phyloP scores from a whole-genome alignment of 768 basidiomycete genomes.

The Amylocystis lapponica region DNA sequence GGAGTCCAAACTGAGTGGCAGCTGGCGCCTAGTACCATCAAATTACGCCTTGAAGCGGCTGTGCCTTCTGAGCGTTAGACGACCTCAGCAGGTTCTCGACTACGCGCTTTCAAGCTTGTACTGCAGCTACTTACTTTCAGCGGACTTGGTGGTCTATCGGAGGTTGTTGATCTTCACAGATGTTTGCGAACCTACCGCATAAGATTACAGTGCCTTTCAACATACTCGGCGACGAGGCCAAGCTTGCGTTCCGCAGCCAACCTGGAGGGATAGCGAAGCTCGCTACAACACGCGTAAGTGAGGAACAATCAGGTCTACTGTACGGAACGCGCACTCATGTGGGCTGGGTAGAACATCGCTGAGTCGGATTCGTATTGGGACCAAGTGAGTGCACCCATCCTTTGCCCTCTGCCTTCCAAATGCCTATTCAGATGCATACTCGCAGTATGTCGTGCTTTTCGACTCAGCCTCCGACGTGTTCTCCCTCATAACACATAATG shows the following conservation, averaged over 20 bases:
- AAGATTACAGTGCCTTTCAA: constrained; percentile 71
- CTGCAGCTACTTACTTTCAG: too few relatives aligned
- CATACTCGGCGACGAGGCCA: constrained; percentile 81
- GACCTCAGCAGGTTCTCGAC: too few relatives aligned
- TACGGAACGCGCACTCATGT: background rate
- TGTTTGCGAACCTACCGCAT: constrained; percentile 72
- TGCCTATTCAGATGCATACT: background rate
- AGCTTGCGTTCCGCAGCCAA: constrained; percentile 83
- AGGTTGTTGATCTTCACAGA: too few relatives aligned
- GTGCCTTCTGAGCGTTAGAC: too few relatives aligned
- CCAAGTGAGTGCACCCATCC: constrained; percentile 67
- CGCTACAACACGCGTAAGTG: constrained; percentile 62
- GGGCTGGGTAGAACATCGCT: constrained; percentile 73
- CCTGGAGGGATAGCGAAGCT: constrained; percentile 76
- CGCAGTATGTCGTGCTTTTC: constrained; percentile 76
- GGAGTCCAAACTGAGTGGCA: too few relatives aligned
- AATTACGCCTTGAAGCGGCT: too few relatives aligned
- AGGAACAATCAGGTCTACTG: background rate
- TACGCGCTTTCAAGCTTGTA: too few relatives aligned
- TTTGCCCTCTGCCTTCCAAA: background rate
- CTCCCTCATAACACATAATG: constrained; percentile 80
- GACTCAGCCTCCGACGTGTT: constrained; percentile 90
- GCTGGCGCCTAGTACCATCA: too few relatives aligned
- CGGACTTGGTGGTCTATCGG: too few relatives aligned
- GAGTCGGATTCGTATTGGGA: constrained; percentile 84